Evolutionary conservation across 179 eudicot species (phyloP).

Genomic region (Carnegiea gigantea): DNA sequence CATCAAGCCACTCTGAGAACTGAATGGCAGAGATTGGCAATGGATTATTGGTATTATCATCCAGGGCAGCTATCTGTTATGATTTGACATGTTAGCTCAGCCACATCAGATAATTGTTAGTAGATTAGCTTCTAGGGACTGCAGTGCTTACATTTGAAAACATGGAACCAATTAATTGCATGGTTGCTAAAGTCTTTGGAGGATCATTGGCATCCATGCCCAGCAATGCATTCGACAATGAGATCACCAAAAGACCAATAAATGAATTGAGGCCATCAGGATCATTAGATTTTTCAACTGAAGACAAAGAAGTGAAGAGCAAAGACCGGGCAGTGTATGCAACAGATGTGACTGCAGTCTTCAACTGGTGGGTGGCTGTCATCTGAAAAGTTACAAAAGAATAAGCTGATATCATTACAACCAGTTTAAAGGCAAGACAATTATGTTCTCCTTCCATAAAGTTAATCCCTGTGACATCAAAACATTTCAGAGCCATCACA

Average conservation of each 20-base stretch:
- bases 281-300: constrained; percentile 42
- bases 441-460: not conserved
- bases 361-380: constrained; percentile 98
- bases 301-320: constrained; percentile 54
- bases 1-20: constrained; percentile 99
- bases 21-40: constrained; percentile 50
- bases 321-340: constrained; percentile 88
- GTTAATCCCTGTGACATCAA: not conserved
- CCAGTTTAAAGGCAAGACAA: not conserved
- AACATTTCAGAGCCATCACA: too few relatives aligned
- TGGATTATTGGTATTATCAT: constrained; percentile 57
- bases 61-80: constrained; percentile 70
- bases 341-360: constrained; percentile 88
- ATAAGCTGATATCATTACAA: constrained; percentile 9
- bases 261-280: constrained; percentile 45
- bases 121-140: constrained; percentile 7
- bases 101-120: not conserved
- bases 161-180: constrained; percentile 94
- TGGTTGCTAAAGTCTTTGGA: constrained; percentile 95
- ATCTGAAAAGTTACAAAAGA: constrained; percentile 48
- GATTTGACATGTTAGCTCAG: constrained; percentile 21
- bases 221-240: constrained; percentile 88
- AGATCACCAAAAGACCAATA: constrained; percentile 73
- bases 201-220: constrained; percentile 99
- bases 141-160: constrained; percentile 78